phyloP scores from a whole-genome alignment of 257 asterid genomes.

The Jaltomata sinuosa region DNA sequence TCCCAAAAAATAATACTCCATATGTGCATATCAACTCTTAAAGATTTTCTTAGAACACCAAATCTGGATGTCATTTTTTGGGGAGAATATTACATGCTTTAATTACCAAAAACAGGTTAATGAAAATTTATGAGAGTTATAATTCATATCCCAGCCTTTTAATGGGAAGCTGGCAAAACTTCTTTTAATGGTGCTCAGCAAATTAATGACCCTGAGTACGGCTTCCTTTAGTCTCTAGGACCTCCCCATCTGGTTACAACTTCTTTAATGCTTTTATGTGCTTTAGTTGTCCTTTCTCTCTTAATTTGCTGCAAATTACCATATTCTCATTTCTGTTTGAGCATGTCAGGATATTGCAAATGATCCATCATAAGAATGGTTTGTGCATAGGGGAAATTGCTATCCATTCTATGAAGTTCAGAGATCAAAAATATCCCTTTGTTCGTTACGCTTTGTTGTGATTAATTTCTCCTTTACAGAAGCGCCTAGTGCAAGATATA shows the following conservation, averaged over 20 bases:
- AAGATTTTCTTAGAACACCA: not conserved
- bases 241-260: not conserved
- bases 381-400: not conserved
- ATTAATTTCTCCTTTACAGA: not conserved
- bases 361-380: not conserved
- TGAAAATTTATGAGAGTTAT: not conserved
- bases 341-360: not conserved
- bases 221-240: not conserved
- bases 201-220: not conserved
- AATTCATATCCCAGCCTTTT: not conserved
- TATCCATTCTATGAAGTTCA: not conserved
- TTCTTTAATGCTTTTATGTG: not conserved
- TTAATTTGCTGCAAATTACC: not conserved
- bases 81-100: not conserved
- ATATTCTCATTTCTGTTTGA: not conserved
- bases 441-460: not conserved
- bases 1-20: not conserved
- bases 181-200: not conserved
- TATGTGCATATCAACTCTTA: not conserved
- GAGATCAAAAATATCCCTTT: not conserved
- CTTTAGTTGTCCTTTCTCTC: not conserved
- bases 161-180: not conserved
- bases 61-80: not conserved
- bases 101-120: not conserved
- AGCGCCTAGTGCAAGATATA: not conserved